Evolutionary conservation across 306 rosid species (phyloP).

Genomic region (Neltuma alba): DNA sequence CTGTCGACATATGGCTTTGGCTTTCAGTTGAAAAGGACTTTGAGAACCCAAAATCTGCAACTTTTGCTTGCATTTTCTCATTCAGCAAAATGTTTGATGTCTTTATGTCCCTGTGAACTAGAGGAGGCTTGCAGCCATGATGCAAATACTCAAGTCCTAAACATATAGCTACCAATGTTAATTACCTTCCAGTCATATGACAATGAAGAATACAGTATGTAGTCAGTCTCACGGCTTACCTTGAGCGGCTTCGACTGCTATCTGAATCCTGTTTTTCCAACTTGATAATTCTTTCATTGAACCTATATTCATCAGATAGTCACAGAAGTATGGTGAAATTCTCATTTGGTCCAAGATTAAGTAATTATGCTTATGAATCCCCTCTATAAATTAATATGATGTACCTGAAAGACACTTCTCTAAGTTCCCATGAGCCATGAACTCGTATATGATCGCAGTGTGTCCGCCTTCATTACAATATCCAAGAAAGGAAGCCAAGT

Average conservation of each 20-base stretch:
- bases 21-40: slow-evolving; percentile 32
- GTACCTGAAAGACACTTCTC: slow-evolving; percentile 36
- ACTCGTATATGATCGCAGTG: slow-evolving; percentile 35
- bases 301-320: slow-evolving; percentile 18
- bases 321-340: not conserved
- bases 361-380: slow-evolving; percentile 4
- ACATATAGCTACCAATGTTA: slow-evolving; percentile 13
- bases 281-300: slow-evolving; percentile 26
- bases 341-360: not conserved
- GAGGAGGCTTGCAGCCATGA: slow-evolving; percentile 42
- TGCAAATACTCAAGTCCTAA: slow-evolving; percentile 39
- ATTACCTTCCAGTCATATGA: slow-evolving; percentile 10
- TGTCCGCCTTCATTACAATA: slow-evolving; percentile 34
- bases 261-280: slow-evolving; percentile 40
- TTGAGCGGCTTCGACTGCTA: slow-evolving; percentile 43
- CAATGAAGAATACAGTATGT: not conserved
- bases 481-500: slow-evolving; percentile 56
- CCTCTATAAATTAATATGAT: not conserved
- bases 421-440: slow-evolving; percentile 36
- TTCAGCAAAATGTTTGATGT: slow-evolving; percentile 40
- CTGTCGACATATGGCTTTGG: slow-evolving; percentile 32
- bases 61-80: slow-evolving; percentile 39
- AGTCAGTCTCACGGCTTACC: slow-evolving; percentile 27
- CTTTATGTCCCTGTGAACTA: slow-evolving; percentile 44
- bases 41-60: slow-evolving; percentile 41